These are phyloP conservation scores for Streptanthus diversifolius DNA, from an alignment of 345 rosid species.

Conservation along the genomic window DNA sequence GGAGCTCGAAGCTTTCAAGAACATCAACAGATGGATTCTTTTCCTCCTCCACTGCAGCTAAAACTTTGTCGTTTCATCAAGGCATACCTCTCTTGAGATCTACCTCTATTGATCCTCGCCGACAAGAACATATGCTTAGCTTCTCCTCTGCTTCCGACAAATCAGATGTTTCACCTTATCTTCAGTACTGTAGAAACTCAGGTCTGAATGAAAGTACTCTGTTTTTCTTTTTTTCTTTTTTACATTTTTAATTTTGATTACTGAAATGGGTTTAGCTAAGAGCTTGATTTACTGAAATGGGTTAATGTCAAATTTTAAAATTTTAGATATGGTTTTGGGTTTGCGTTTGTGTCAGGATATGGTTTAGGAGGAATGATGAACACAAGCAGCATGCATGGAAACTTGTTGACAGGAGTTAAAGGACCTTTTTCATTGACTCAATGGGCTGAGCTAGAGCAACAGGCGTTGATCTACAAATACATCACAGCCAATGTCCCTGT, in stretches of 20 bases:
- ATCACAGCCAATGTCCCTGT: constrained; percentile 71
- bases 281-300: not conserved
- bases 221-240: not conserved
- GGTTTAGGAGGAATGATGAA: constrained; percentile 50
- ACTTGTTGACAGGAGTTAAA: constrained; percentile 40
- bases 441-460: constrained; percentile 95
- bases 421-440: constrained; percentile 70
- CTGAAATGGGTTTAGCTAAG: not conserved
- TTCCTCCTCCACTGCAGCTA: constrained; percentile 5
- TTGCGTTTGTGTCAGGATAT: constrained; percentile 30
- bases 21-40: constrained; percentile 35
- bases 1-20: constrained; percentile 41
- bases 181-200: constrained; percentile 42
- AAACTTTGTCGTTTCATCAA: constrained; percentile 49
- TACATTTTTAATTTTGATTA: not conserved
- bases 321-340: not conserved
- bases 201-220: constrained; percentile 35
- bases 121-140: constrained; percentile 53
- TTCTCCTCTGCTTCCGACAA: constrained; percentile 49
- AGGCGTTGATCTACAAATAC: constrained; percentile 88
- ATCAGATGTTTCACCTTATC: constrained; percentile 39
- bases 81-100: constrained; percentile 52
- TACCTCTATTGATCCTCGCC: constrained; percentile 39
- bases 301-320: not conserved
- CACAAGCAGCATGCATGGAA: constrained; percentile 53